phyloP scores from a whole-genome alignment of 441 rosid genomes.

The Brassica balearica region DNA sequence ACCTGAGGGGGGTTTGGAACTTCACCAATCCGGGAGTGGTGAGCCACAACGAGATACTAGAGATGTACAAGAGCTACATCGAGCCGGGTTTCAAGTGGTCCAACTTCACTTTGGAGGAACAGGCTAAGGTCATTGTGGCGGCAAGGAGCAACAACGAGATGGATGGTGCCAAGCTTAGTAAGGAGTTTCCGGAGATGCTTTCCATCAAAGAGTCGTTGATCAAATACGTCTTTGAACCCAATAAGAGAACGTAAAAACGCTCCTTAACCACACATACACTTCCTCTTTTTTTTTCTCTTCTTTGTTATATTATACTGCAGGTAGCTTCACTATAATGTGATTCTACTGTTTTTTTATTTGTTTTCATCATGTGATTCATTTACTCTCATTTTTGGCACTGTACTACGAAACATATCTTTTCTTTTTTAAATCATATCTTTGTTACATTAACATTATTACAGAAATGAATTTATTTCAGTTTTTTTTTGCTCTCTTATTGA shows the following conservation, averaged over 20 bases:
- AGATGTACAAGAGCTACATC: constrained; percentile 88
- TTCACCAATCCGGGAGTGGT: constrained; percentile 94
- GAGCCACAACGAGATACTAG: constrained; percentile 90
- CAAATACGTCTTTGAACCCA: constrained; percentile 81
- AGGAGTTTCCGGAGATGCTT: constrained; percentile 83
- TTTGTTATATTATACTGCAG: constrained; percentile 16
- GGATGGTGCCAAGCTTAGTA: constrained; percentile 85
- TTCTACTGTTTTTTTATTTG: constrained; percentile 22
- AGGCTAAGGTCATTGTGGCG: constrained; percentile 91
- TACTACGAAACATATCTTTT: constrained; percentile 24
- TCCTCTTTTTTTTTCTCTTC: not conserved
- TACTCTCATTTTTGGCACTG: constrained; percentile 7
- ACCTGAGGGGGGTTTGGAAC: constrained; percentile 90
- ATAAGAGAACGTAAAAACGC: constrained; percentile 57
- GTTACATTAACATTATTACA: constrained; percentile 11
- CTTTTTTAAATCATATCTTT: not conserved
- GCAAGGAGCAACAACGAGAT: constrained; percentile 89
- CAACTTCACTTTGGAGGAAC: constrained; percentile 90
- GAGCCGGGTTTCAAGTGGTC: constrained; percentile 69
- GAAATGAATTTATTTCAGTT: not conserved
- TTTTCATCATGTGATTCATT: constrained; percentile 22
- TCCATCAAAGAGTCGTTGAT: constrained; percentile 81
- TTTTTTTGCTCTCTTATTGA: not conserved
- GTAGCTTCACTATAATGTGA: constrained; percentile 29
- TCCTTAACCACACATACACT: not conserved